Conservation (phyloP, 23 red algal genomes). For the Gracilaria caudata region DNA sequence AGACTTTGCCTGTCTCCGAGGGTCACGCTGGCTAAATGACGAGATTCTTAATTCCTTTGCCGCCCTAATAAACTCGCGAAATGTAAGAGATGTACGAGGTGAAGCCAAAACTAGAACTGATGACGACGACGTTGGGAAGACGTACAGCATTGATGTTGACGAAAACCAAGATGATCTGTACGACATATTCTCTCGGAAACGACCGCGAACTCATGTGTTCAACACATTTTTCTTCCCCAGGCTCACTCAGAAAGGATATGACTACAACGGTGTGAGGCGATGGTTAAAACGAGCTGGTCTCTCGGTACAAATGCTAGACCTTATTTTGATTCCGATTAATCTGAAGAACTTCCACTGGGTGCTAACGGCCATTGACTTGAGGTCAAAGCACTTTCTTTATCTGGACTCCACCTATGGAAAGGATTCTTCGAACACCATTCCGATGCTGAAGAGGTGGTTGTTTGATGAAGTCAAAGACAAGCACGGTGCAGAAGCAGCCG, state of each 20-base stretch:
- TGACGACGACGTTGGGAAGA: background rate
- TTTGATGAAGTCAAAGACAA: constrained; percentile 74
- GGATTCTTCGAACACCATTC: constrained; percentile 44
- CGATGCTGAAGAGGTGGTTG: constrained; percentile 64
- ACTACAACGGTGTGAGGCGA: constrained; percentile 56
- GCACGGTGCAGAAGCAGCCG: constrained; percentile 21
- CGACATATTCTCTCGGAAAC: background rate
- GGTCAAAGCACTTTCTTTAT: constrained; percentile 43
- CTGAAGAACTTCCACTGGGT: constrained; percentile 85
- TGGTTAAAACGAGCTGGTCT: constrained; percentile 64
- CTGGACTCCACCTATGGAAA: constrained; percentile 63
- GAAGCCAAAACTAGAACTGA: background rate
- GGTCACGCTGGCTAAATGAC: constrained; percentile 77
- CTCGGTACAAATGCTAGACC: constrained; percentile 29
- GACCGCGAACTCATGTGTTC: constrained; percentile 77
- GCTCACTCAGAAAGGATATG: constrained; percentile 61
- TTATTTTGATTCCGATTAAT: constrained; percentile 81
- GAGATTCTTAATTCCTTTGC: constrained; percentile 84
- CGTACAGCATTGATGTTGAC: constrained; percentile 21
- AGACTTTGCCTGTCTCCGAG: constrained; percentile 69
- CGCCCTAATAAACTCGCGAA: constrained; percentile 72
- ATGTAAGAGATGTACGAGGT: constrained; percentile 17
- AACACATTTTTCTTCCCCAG: constrained; percentile 87
- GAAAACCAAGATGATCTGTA: background rate
- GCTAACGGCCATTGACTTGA: constrained; percentile 65